phyloP scores from a whole-genome alignment of 176 grass and related monocot species.

The Zoysia pacifica region DNA sequence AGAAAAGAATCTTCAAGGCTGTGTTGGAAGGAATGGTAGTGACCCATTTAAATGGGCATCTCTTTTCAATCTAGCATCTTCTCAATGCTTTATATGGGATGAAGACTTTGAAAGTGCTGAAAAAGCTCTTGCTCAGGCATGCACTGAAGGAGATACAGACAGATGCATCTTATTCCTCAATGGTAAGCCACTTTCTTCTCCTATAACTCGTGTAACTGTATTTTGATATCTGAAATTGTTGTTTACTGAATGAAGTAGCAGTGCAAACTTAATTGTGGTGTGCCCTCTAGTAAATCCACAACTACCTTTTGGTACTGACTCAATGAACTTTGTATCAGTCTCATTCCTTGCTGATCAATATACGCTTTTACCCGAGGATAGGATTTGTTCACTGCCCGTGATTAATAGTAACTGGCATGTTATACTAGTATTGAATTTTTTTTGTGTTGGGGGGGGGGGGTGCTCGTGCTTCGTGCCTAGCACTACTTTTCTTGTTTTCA shows the following conservation, averaged over 20 bases:
- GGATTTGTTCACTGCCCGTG: not conserved
- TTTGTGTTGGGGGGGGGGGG: too few relatives aligned
- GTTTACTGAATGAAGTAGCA: not conserved
- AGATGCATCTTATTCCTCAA: conserved; percentile 81
- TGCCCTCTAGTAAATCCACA: not conserved
- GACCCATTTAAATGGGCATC: conserved; percentile 56
- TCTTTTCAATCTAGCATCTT: conserved; percentile 73
- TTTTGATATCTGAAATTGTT: not conserved
- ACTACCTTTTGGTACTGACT: not conserved
- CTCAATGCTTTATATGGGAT: conserved; percentile 70
- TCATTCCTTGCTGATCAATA: not conserved
- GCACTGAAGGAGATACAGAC: conserved; percentile 57
- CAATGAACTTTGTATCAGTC: not conserved
- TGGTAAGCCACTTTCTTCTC: conserved; percentile 46
- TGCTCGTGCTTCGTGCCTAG: too few relatives aligned
- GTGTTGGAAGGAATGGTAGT: conserved; percentile 54
- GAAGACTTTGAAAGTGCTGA: conserved; percentile 73
- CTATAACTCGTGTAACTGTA: not conserved
- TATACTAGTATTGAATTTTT: not conserved
- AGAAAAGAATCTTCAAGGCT: conserved; percentile 57
- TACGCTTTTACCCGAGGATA: not conserved
- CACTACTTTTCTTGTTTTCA: not conserved
- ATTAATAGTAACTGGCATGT: not conserved
- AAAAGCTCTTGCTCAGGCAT: conserved; percentile 68
- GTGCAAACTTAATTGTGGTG: conserved; percentile 5